Evolutionary conservation across 176 grass and related monocot species (phyloP).

Genomic region (Oryza punctata): DNA sequence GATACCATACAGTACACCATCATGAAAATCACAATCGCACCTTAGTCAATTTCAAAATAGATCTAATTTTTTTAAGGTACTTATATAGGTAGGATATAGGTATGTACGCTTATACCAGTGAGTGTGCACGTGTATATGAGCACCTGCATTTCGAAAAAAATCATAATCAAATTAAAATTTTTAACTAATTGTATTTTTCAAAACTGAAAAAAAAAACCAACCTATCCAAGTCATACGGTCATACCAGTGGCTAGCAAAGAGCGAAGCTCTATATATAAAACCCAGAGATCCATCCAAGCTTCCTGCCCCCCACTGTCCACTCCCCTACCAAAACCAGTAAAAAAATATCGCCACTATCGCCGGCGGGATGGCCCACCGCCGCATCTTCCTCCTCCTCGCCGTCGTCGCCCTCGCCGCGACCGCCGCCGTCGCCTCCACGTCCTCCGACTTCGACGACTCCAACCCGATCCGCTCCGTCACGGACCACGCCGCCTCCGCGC

Average conservation of each 20-base stretch:
- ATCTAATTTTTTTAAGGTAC: no score
- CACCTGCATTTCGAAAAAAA: no score
- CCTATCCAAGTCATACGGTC: background rate
- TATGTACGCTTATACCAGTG: no score
- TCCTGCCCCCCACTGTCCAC: background rate
- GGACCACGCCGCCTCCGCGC: conserved; percentile 59
- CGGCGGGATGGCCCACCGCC: conserved; percentile 55
- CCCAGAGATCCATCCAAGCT: background rate
- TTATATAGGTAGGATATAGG: no score
- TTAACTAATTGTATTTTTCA: background rate
- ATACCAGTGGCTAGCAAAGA: background rate
- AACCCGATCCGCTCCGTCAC: conserved; percentile 82
- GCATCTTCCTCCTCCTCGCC: conserved; percentile 45
- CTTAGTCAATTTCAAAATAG: no score
- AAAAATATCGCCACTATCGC: background rate
- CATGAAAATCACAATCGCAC: no score
- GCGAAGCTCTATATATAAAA: conserved; percentile 17
- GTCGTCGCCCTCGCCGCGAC: conserved; percentile 27
- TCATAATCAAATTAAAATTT: no score
- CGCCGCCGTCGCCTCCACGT: conserved; percentile 3
- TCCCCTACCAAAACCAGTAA: conserved; percentile 3
- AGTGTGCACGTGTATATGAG: no score
- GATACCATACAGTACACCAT: no score
- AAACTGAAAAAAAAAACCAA: background rate
- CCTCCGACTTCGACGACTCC: conserved; percentile 46